Evolutionary conservation across 1,284 basidiomycete genomes (phyloP), one percentile per base, ranked within the genome.

Genomic region (Fistulinella cinereoalba): DNA sequence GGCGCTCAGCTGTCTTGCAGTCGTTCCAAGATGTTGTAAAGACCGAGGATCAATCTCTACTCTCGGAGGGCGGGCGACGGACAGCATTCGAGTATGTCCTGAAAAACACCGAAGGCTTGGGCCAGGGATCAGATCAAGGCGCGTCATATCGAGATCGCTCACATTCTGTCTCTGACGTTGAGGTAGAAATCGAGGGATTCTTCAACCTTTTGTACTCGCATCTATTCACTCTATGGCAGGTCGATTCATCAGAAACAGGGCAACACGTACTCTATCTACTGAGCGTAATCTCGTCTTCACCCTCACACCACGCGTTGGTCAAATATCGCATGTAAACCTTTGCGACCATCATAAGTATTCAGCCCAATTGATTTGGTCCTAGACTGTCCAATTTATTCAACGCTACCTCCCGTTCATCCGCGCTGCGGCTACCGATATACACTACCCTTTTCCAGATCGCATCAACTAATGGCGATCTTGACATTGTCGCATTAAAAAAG

Each of bases 351-450:
- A 33, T 44, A 37, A 22, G 34, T n/a, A 18, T 32, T 37, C 34
- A n/a, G 43, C 41, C 41, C 37, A 21, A 44, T 54, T 29, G 50
- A 40, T 24, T 39, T 24, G 41, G 46, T 46, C 16, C 18, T 55
- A 94, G 92, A 62, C 71, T 96, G 25, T 86, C 89, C 43, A 94
- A 93, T 68, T 71, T 93, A 28, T 95, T 94, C 80, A 95, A 96
- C 66, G 77, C 83, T 16, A 73, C 88, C 19, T 86, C 91, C 21
- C 75, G 81, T 45, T 72, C 71, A 34, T 92, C 91, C 6, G 61
- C 81, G 11, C 71, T 88, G 45, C 82, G 91, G 23, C 69, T 83
- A 37, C 58, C 73, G 12, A 83, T 88, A 37, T 88, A 88, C 60
- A 74, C 74, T 38, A 69, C 81, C 9, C 80, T 96, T 38, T 69